These are phyloP conservation scores for Thermochaetoides thermophila DNA, from an alignment of 495 filamentous ascomycete genomes.

Conservation along the genomic window DNA sequence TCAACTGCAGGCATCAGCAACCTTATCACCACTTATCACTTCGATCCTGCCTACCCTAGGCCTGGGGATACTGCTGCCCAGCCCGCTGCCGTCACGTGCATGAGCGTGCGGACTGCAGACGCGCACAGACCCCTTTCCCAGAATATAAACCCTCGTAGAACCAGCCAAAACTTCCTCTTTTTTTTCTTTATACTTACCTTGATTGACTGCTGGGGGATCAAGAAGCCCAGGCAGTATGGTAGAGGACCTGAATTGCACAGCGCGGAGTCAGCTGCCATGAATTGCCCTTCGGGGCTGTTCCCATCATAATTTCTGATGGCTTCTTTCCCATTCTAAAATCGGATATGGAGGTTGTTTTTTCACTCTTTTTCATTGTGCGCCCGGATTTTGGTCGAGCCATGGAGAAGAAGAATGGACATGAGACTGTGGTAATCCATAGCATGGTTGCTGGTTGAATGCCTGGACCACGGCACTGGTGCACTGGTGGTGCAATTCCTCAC, in stretches of 20 bases:
- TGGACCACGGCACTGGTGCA: no score
- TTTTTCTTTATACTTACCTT: constrained; percentile 18
- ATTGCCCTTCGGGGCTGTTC: constrained; percentile 16
- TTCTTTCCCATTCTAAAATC: constrained; percentile 3
- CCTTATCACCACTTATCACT: no score
- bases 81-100: not conserved
- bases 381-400: constrained; percentile 8
- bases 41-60: not conserved
- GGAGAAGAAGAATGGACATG: no score
- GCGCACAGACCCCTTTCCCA: constrained; percentile 4
- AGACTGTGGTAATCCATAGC: no score
- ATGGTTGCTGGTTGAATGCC: no score
- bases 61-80: not conserved
- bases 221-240: constrained; percentile 7
- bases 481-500: no score
- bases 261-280: constrained; percentile 11
- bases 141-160: constrained; percentile 1
- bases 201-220: constrained; percentile 12
- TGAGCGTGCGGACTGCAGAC: constrained; percentile 5
- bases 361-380: constrained; percentile 12
- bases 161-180: constrained; percentile 6
- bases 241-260: constrained; percentile 15
- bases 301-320: constrained; percentile 14
- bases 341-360: no score
- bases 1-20: no score